Conservation (phyloP, 768 basidiomycete species). For the Dentipellis sp. region DNA sequence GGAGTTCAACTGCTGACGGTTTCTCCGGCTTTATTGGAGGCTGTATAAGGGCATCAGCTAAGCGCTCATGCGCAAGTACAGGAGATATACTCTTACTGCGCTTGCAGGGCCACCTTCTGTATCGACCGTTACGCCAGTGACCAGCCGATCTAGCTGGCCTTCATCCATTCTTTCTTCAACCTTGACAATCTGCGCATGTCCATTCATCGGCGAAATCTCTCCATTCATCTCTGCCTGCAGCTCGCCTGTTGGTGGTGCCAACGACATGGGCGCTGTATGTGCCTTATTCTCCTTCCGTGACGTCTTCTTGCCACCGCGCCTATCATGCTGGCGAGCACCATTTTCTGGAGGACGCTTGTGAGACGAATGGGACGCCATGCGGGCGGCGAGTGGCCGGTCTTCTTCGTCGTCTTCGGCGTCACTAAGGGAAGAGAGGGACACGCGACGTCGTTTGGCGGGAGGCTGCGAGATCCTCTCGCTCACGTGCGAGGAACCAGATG, state of each 20-base stretch:
- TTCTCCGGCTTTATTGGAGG: conserved; percentile 59
- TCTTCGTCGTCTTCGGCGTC: conserved; percentile 7
- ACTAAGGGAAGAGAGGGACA: conserved; percentile 3
- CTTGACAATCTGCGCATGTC: conserved; percentile 47
- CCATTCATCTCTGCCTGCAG: conserved; percentile 29
- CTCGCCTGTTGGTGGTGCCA: conserved; percentile 30
- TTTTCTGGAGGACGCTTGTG: conserved; percentile 6
- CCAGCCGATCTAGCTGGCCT: conserved; percentile 63
- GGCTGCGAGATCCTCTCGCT: conserved; percentile 55
- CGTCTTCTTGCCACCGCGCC: conserved; percentile 43
- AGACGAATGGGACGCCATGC: conserved; percentile 13
- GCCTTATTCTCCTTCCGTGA: conserved; percentile 53
- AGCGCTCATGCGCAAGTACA: too few relatives aligned
- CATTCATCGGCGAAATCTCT: conserved; percentile 34
- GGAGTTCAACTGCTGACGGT: conserved; percentile 70
- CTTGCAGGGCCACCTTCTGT: conserved; percentile 37
- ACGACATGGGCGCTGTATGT: conserved; percentile 41
- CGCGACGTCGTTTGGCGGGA: conserved; percentile 23
- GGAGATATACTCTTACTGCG: conserved; percentile 29
- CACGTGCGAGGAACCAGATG: conserved; percentile 27
- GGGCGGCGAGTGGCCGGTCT: conserved; percentile 25
- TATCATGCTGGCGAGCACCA: conserved; percentile 26
- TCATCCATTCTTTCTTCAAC: conserved; percentile 77
- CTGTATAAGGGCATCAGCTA: conserved; percentile 21
- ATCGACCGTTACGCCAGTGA: conserved; percentile 75